Base-by-base conservation (phyloP, 345 rosid species). In the Trapa bicornis region DNA sequence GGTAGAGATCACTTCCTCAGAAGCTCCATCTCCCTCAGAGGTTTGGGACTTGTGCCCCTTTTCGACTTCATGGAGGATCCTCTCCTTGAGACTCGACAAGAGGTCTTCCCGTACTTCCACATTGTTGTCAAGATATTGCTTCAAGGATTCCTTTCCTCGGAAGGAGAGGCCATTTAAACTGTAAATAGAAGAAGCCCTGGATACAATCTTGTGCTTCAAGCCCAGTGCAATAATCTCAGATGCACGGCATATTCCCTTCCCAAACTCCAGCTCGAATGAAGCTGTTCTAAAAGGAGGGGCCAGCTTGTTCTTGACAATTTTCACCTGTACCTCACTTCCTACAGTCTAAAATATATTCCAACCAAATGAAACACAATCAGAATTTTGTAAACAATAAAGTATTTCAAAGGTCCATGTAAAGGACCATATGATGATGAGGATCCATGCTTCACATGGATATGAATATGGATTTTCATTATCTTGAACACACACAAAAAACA, bases 251-350 rank as follows among this genome's bases (percentile, higher is more conserved):
- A 95, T 95, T 72, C 99, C 99, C 81, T 85, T 95, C 56, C 99
- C 99, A 67, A 91, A 95, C 75, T 86, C 94, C 16, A 95, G 93
- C 77, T 89, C 99, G 74, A 91, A 95, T 66, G 81, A 82, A 3
- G 83, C 92, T 3, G 87, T 85, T 80, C 79, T 85, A 67, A 95
- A 95, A 4, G 99, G 99, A 32, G 99, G 92, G 22, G 98, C 90
- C 22, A 87, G 96, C 80, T 95, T 91, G 81, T 91, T 95, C 85
- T 95, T 95, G 74, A 91, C 94, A 70, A 95, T 75, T 81, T 95
- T 91, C 58, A 89, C 96, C 35, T 75, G 75, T 48, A 95, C 81
- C 80, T 83, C 86, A 75, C 88, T 84, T 71, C 96, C 98, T 4
- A 80, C 67, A 37, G 81, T 86, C 99, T 95, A 82, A 74, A 22